phyloP scores from a whole-genome alignment of 495 filamentous ascomycete species.

The Penicillium steckii region DNA sequence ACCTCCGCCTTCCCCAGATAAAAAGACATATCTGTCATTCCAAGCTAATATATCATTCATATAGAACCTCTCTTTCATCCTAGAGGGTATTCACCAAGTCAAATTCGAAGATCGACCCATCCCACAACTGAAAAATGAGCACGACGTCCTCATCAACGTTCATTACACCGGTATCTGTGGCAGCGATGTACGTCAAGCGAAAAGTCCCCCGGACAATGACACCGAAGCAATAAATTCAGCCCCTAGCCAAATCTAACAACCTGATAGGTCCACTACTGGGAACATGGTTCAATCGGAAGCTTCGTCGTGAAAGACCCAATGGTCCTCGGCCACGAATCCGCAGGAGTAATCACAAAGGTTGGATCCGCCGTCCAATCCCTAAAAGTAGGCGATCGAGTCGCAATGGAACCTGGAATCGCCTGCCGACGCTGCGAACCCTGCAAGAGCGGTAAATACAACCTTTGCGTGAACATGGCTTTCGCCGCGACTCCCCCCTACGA shows the following conservation, averaged over 20 bases:
- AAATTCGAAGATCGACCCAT: constrained; percentile 73
- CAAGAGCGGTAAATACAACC: constrained; percentile 52
- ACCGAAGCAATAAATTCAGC: background rate
- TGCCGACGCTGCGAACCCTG: constrained; percentile 54
- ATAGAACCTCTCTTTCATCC: constrained; percentile 86
- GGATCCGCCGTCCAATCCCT: constrained; percentile 52
- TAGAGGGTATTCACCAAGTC: constrained; percentile 71
- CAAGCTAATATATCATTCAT: no score
- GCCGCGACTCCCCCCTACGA: constrained; percentile 55
- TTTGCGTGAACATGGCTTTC: constrained; percentile 52
- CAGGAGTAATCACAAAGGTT: constrained; percentile 67
- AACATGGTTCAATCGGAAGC: constrained; percentile 76
- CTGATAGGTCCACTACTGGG: constrained; percentile 78
- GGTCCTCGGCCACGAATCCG: constrained; percentile 91
- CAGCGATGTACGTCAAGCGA: constrained; percentile 73
- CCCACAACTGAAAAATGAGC: constrained; percentile 61
- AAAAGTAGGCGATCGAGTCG: constrained; percentile 49
- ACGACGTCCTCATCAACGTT: constrained; percentile 79
- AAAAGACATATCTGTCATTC: background rate
- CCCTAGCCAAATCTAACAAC: background rate
- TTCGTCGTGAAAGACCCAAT: constrained; percentile 82
- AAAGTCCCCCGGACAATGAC: background rate
- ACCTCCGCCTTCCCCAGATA: background rate
- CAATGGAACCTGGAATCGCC: constrained; percentile 53
- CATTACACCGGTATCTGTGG: constrained; percentile 91